Base-by-base conservation (phyloP, 1,139 yeast genomes). In the Scheffersomyces cryptocercus region DNA sequence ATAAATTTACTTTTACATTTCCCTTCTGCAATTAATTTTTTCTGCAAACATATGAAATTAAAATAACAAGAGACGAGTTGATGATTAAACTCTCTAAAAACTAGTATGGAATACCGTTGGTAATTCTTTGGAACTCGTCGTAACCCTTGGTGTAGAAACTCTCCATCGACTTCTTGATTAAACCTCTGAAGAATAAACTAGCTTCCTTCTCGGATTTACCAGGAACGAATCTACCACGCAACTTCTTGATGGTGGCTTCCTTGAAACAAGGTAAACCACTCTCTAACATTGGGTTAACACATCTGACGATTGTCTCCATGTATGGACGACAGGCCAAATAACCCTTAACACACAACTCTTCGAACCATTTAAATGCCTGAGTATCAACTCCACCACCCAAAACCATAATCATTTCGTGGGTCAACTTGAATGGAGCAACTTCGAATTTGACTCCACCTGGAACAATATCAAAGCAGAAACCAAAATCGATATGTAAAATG, bases 381-480 rank as follows among this genome's bases (percentile, higher is more conserved):
- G 99, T 89, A 37, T 81, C 75, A 32, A 81, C 77, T 29, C 81
- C 76, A 0, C 99, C 99, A 15, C 99, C 99, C 83, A 95, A 82
- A 1, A 95, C 98, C 61, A 83, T 78, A 14, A 95, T 86, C 99
- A 95, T 95, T 61, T 95, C 99, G 56, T 86, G 88, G 4, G 99
- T 93, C 53, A 95, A 79, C 63, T 95, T 95, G 75, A 95, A 95
- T 12, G 99, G 99, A 1, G 96, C 97, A 13, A 90, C 96, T 61
- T 95, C 99, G 63, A 95, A 95, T 57, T 85, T 88, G 44, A 95
- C 98, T 31, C 99, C 99, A 52, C 99, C 99, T 4, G 99, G 99
- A 32, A 89, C 98, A 67, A 95, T 93, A 68, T 95, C 99, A 65
- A 95, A 95, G 59, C 97, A 91, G 75, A 95, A 93, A 4, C 99